Evolutionary conservation across 805 yeast genomes (phyloP).

Genomic region (Diddensiella caesifluorescens): DNA sequence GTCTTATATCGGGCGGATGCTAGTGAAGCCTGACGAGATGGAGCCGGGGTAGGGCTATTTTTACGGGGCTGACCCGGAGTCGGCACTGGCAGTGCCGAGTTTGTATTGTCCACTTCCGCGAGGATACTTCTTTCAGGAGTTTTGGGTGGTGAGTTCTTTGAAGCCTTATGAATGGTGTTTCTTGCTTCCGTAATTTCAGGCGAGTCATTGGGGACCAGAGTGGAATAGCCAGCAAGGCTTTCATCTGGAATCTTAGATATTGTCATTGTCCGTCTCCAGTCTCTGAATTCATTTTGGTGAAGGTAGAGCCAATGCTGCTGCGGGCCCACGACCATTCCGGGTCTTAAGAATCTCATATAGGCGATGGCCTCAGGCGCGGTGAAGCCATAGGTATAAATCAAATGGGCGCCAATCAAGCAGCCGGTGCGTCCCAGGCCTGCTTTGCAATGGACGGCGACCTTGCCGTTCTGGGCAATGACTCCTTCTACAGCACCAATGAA

Average conservation of each 20-base stretch:
- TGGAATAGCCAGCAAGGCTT: constrained; percentile 34
- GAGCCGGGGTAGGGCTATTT: constrained; percentile 20
- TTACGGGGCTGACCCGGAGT: constrained; percentile 98
- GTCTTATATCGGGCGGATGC: not conserved
- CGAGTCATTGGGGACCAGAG: constrained; percentile 29
- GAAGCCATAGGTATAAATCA: constrained; percentile 93
- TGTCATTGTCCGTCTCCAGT: constrained; percentile 91
- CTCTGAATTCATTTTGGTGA: constrained; percentile 93
- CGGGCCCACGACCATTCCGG: constrained; percentile 99
- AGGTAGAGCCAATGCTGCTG: constrained; percentile 98
- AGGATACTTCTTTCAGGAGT: constrained; percentile 78
- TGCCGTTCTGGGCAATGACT: constrained; percentile 77
- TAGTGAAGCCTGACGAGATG: not conserved
- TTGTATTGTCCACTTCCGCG: constrained; percentile 56
- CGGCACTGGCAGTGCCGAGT: constrained; percentile 78
- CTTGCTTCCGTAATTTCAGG: constrained; percentile 19
- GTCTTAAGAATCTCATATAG: constrained; percentile 91
- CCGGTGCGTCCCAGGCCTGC: constrained; percentile 99
- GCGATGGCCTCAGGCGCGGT: constrained; percentile 97
- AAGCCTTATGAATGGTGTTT: not conserved
- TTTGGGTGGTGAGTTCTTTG: constrained; percentile 41
- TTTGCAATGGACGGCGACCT: constrained; percentile 97
- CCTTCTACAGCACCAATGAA: constrained; percentile 95
- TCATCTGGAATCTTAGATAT: constrained; percentile 56
- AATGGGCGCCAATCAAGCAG: constrained; percentile 93